Base-by-base conservation (phyloP, 208 protist genomes). In the Wallacemonas sp. region DNA sequence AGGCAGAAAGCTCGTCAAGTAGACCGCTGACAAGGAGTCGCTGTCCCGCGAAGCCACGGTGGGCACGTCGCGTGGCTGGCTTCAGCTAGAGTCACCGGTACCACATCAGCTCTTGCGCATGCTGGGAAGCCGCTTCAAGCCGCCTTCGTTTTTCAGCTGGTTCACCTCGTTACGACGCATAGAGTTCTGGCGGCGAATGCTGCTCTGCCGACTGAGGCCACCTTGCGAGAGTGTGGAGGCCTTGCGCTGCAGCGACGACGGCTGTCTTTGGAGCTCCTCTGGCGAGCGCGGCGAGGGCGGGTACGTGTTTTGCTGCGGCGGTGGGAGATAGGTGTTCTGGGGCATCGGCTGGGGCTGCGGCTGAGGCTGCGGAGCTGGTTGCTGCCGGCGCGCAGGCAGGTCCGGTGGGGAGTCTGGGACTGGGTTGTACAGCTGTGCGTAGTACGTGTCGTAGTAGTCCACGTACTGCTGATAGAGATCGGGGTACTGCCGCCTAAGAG, bases 401-500 rank as follows among this genome's bases (percentile, higher is more conserved):
- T 57, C 50, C 17, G 50, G 50, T 24, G 50, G 50, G 6, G 50
- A 57, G 29, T 57, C 50, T 8, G 9, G 50, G 5, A 27, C 17
- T 10, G 50, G 50, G 50, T 57, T 15, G 62, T 80, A 78, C 3
- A 82, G 63, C 1, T 70, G 76, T 48, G 65, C 67, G 59, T 80
- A 86, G 67, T 79, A 86, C 17, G 39, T 78, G 13, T 75, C 37
- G 65, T 82, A 81, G 62, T 86, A 86, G 30, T 79, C 57, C 1
- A 79, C 64, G 60, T 86, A 86, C 66, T 86, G 80, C 66, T 71
- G 63, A 22, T 86, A 86, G 9, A 82, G 57, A 21, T 86, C 72
- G 1, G 80, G 80, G 54, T 86, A 79, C 54, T 77, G 70, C 19
- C 72, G 65, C 15, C 73, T 71, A 54, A 86, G 61, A 33, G 70